A percentile compares a stretch with the other conserved stretches of the same genome.
Conservation (phyloP, 2,329 filamentous ascomycete genomes). For the Ceratocystis huliohia region DNA sequence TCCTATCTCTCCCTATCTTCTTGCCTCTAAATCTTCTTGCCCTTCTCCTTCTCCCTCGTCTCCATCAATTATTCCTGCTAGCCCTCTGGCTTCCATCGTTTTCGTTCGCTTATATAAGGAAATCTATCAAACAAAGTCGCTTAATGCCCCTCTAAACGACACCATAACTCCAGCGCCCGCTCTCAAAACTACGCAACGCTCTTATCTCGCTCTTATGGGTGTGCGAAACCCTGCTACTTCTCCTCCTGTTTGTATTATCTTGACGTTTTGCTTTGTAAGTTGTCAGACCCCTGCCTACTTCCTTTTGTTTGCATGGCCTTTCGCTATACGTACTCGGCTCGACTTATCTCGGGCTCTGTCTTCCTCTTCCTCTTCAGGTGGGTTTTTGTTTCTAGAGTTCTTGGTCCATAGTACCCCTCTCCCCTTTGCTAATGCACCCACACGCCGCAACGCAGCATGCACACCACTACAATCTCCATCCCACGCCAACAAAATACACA, state of each 20-base stretch:
- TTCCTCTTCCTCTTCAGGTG: not conserved
- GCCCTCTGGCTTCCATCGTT: conserved; percentile 12
- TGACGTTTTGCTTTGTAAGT: not conserved
- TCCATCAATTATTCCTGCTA: not conserved
- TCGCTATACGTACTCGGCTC: not conserved
- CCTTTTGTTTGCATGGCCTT: not conserved
- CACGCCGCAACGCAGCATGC: not conserved
- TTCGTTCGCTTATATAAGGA: conserved; percentile 13
- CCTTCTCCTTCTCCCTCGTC: not conserved
- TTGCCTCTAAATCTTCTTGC: not conserved
- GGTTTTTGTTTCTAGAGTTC: not conserved
- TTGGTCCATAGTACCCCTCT: not conserved
- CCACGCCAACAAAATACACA: not conserved
- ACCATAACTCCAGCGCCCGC: not conserved
- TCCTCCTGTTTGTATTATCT: not conserved
- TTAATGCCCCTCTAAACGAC: conserved; percentile 1
- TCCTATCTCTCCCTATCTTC: not conserved
- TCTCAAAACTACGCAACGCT: not conserved
- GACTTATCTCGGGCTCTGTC: conserved; percentile 2
- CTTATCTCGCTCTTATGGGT: not conserved
- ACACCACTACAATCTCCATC: not conserved
- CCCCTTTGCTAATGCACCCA: not conserved
- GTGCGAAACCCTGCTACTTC: not conserved
- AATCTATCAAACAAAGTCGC: conserved; percentile 6
- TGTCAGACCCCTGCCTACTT: not conserved